These are phyloP conservation scores for Mucor circinelloides DNA, from an alignment of 371 early-diverging fungal species.

Conservation along the genomic window DNA sequence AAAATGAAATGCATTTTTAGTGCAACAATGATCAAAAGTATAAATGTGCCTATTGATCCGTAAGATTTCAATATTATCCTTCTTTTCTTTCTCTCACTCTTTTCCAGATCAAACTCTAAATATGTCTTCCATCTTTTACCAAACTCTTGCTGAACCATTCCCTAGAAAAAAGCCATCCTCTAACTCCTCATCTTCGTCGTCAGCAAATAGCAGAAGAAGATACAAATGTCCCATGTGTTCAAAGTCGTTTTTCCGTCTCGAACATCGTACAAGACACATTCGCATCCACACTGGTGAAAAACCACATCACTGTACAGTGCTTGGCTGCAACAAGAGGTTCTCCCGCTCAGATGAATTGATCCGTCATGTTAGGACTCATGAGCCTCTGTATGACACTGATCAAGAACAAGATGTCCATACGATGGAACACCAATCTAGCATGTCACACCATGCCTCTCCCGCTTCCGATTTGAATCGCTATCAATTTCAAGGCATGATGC, in stretches of 20 bases:
- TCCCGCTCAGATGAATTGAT: slow-evolving; percentile 71
- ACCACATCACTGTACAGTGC: slow-evolving; percentile 70
- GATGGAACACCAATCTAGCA: neutral
- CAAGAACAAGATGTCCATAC: neutral
- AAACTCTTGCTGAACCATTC: neutral
- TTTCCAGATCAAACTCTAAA: neutral
- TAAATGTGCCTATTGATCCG: neutral
- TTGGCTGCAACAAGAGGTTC: slow-evolving; percentile 74
- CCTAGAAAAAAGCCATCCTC: neutral
- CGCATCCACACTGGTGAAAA: slow-evolving; percentile 85
- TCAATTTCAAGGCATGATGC: neutral
- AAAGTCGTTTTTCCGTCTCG: slow-evolving; percentile 66
- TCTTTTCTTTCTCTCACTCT: neutral
- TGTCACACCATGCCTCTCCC: neutral
- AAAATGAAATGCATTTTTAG: neutral
- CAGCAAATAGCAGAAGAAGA: slow-evolving; percentile 32
- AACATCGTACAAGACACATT: slow-evolving; percentile 74
- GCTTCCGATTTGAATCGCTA: neutral
- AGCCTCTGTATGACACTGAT: neutral
- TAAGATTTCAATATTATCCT: neutral
- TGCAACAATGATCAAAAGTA: neutral
- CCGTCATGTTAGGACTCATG: slow-evolving; percentile 61
- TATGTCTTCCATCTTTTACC: slow-evolving; percentile 13
- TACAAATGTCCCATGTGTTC: slow-evolving; percentile 63
- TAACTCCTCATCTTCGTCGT: neutral